Base-by-base conservation (phyloP, 2,329 filamentous ascomycete species). In the Colletotrichum chlorophyti region DNA sequence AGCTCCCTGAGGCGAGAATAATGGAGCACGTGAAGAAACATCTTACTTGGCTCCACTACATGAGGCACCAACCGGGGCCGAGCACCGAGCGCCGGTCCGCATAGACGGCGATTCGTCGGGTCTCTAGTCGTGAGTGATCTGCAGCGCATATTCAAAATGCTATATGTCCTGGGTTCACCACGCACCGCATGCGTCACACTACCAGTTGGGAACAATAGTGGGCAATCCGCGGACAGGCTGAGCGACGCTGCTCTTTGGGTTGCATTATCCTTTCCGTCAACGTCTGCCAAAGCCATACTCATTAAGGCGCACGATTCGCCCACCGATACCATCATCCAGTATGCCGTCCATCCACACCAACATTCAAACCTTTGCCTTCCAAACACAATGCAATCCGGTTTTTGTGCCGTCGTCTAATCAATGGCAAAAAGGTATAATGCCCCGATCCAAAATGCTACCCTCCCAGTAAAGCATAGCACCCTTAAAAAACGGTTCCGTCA, bases 401-500 rank as follows among this genome's bases (percentile, higher is more conserved):
- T 21, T 42, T 26, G 27, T 43, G 32, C 46, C 29, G 46, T 38
- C 29, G 31, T 49, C 43, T 55, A 55, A 40, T 11, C 38, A 59
- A 55, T 17, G 55, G 38, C 51, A 29, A 26, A 49, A 55, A 55
- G 55, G 55, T 55, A 59, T 59, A 55, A 32, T 55, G 55, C 32
- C 55, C 52, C 32, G 26, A 55, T 59, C 31, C 55, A 59, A n/a
- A n/a, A 55, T 55, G 43, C 51, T 29, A 48, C n/a, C 51, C 37
- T 43, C 51, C 43, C 32, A 45, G 23, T 21, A 32, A 32, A 27
- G 19, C 40, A 42, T 15, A 2, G n/a, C 34, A 21, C 12, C 23
- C n/a, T 72, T 86, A 97, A 72, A 99, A 98, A 64, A 99, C 91
- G 21, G 95, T 98, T 62, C 95, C 95, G 72, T 99, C 95, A 64